Evolutionary conservation across 2,329 filamentous ascomycete species (phyloP), one percentile per base, ranked within the genome.

Genomic region (Teratosphaeria epicoccoides): DNA sequence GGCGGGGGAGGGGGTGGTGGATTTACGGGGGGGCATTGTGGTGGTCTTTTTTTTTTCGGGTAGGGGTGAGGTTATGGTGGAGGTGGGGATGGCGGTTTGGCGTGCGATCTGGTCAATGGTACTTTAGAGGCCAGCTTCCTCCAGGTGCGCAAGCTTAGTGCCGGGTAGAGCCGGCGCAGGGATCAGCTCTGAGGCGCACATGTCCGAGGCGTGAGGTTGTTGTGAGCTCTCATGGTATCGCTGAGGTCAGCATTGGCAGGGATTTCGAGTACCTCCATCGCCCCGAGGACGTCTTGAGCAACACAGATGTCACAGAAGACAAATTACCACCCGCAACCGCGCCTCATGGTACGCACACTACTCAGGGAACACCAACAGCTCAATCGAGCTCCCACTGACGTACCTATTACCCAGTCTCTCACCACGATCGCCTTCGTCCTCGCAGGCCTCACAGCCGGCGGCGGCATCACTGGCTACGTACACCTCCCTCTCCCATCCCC

Each of bases 401-500:
- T 40, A 40, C 17, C 20, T 4, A 17, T 7, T 17, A 40, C 5
- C 14, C 52, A 54, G 51, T 50, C 53, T 26, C 53, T 53, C 51
- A 26, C 24, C 29, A 48, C 43, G 5, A 82, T 88, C 65, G 88
- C 91, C 57, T 87, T 84, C 69, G 68, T 87, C 63, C 82, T 97
- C 64, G 87, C 86, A 55, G 77, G 82, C 57, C 77, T 97, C 53
- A 96, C 90, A 53, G 88, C 90, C 49, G 78, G 85, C 52, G 93
- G 93, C 62, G 93, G 93, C 58, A 84, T 87, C 54, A 85, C 87
- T 66, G 93, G 93, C 66, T 98, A 88, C 71, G 50, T 49, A 43
- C 23, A 26, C 20, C 9, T 22, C 10, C 46, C 46, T 24, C 44
- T 22, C 10, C 7, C 46, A 25, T 14, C 46, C 28, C 33, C 24